Conservation (phyloP, 2,329 filamentous ascomycete genomes). For the Hypocrella siamensis region DNA sequence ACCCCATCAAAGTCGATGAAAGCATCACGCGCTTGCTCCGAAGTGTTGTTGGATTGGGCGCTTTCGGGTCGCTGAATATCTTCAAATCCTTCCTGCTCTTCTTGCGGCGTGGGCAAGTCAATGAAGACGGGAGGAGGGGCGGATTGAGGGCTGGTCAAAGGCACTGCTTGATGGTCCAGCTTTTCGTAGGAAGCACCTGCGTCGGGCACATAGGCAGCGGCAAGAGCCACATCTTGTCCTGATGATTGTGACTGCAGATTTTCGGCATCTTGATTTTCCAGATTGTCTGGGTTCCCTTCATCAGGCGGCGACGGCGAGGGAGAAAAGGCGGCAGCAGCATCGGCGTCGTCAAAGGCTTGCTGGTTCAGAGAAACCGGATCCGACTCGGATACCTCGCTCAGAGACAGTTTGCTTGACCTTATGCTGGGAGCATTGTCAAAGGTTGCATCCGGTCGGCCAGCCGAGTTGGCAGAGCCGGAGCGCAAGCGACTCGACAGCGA, state of each 20-base stretch:
- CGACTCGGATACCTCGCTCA: constrained; percentile 42
- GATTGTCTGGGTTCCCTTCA: constrained; percentile 17
- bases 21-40: constrained; percentile 47
- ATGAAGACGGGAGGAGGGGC: background rate
- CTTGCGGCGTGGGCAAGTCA: background rate
- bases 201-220: constrained; percentile 5
- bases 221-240: too few species aligned
- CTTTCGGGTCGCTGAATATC: constrained; percentile 24
- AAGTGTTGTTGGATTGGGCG: constrained; percentile 42
- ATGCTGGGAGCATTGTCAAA: constrained; percentile 26
- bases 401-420: constrained; percentile 31
- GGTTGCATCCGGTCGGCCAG: constrained; percentile 24
- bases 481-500: constrained; percentile 42
- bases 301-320: constrained; percentile 18
- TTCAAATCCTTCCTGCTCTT: too few species aligned
- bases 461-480: constrained; percentile 37
- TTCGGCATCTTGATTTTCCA: background rate
- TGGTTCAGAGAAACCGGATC: constrained; percentile 35
- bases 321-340: too few species aligned
- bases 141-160: background rate
- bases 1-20: constrained; percentile 75
- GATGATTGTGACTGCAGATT: too few species aligned
- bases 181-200: constrained; percentile 19
- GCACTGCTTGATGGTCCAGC: constrained; percentile 11
- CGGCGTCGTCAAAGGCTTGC: constrained; percentile 37